Evolutionary conservation across 1,139 yeast species (phyloP).

Genomic region (Schizosaccharomyces versatilis): DNA sequence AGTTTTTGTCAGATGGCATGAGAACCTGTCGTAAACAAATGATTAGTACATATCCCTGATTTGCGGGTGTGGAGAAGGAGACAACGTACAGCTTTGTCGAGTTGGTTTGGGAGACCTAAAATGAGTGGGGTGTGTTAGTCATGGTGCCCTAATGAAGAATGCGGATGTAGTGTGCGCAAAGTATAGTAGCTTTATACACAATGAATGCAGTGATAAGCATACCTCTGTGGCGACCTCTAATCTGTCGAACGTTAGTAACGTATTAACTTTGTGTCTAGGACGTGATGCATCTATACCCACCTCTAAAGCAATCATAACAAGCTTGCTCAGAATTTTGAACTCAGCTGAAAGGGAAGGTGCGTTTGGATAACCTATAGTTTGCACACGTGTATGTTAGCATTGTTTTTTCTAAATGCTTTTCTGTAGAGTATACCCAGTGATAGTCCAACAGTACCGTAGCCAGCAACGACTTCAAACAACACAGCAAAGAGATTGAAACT

Average conservation of each 20-base stretch:
- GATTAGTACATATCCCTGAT: background rate
- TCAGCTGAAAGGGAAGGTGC: conserved; percentile 29
- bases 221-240: conserved; percentile 1
- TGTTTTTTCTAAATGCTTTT: conserved; percentile 28
- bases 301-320: conserved; percentile 47
- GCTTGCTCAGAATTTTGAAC: conserved; percentile 51
- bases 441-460: conserved; percentile 27
- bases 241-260: background rate
- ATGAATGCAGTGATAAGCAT: too few relatives aligned
- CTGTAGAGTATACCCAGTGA: conserved; percentile 29
- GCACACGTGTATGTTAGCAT: background rate
- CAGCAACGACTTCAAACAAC: conserved; percentile 75
- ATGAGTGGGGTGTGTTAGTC: too few relatives aligned
- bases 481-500: conserved; percentile 48
- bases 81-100: background rate
- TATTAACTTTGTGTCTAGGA: too few relatives aligned
- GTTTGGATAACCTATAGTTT: background rate
- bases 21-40: background rate
- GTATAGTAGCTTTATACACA: too few relatives aligned
- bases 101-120: background rate
- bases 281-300: background rate
- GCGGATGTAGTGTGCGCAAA: too few relatives aligned
- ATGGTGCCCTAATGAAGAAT: too few relatives aligned
- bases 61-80: too few relatives aligned
- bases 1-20: conserved; percentile 1